Percentiles rank a stretch among this genome's conserved stretches.
Evolutionary conservation across 345 rosid genomes (phyloP).

Genomic region (Eutrema japonicum): DNA sequence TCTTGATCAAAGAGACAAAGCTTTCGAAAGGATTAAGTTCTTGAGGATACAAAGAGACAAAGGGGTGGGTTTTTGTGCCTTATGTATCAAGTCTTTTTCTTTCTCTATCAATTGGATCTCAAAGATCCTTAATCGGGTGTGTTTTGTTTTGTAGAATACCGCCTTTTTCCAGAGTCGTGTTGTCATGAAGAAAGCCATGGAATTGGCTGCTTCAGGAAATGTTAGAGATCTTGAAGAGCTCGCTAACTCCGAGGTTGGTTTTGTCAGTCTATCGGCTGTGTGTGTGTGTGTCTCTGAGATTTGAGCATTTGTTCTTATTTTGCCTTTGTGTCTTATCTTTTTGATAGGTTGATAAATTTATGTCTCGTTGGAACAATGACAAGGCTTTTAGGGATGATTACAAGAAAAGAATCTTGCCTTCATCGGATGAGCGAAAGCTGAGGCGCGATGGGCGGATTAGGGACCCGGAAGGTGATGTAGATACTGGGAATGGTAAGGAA

Average conservation of each 20-base stretch:
- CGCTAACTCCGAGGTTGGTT: constrained; percentile 55
- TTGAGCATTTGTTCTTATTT: constrained; percentile 33
- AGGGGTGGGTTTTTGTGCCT: constrained; percentile 49
- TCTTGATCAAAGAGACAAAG: constrained; percentile 62
- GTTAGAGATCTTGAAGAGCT: constrained; percentile 61
- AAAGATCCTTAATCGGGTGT: background rate
- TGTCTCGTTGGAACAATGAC: constrained; percentile 66
- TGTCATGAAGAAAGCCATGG: constrained; percentile 53
- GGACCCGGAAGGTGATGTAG: constrained; percentile 59
- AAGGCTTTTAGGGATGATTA: constrained; percentile 84
- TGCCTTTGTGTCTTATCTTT: constrained; percentile 18
- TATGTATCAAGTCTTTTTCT: constrained; percentile 9
- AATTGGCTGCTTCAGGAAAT: constrained; percentile 59
- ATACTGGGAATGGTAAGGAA: constrained; percentile 54
- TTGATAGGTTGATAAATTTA: constrained; percentile 70
- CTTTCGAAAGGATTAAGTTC: constrained; percentile 53
- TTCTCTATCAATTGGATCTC: background rate
- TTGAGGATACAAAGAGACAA: constrained; percentile 67
- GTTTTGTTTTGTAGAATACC: constrained; percentile 55
- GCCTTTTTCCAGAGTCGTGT: constrained; percentile 52
- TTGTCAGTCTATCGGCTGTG: background rate
- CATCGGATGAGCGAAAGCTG: constrained; percentile 64
- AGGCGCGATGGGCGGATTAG: constrained; percentile 69
- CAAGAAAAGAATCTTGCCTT: constrained; percentile 65
- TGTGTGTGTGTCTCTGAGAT: constrained; percentile 10